Evolutionary conservation across 1,284 basidiomycete genomes (phyloP).

Genomic region (Tylopilus sp.): DNA sequence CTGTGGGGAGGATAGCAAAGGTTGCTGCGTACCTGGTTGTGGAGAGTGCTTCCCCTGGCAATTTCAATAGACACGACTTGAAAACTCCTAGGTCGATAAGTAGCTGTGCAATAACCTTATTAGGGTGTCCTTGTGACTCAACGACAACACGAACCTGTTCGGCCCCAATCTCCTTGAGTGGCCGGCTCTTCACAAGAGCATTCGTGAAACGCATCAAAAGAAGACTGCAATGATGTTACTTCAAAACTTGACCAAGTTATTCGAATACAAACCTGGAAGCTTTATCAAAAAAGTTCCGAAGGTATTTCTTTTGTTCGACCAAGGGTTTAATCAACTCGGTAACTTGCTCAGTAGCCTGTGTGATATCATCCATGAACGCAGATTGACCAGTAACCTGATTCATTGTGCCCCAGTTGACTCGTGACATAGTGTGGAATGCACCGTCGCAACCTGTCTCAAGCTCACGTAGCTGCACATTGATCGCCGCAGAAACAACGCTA

Average conservation of each 20-base stretch:
- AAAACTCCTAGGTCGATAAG: constrained; percentile 92
- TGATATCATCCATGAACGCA: constrained; percentile 81
- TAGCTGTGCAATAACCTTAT: constrained; percentile 62
- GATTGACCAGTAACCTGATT: constrained; percentile 91
- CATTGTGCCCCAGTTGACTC: constrained; percentile 80
- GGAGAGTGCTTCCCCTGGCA: constrained; percentile 77
- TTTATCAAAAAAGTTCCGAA: constrained; percentile 93
- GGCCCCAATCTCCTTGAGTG: constrained; percentile 90
- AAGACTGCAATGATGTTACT: constrained; percentile 59
- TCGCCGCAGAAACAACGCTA: constrained; percentile 86
- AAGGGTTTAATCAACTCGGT: constrained; percentile 75
- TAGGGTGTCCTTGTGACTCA: constrained; percentile 16
- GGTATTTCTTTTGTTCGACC: constrained; percentile 93
- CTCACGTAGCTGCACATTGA: constrained; percentile 83
- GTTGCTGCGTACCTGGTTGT: constrained; percentile 61
- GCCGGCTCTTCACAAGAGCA: constrained; percentile 87
- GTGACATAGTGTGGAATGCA: constrained; percentile 78
- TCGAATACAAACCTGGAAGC: constrained; percentile 74
- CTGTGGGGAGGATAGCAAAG: constrained; percentile 4
- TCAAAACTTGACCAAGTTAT: constrained; percentile 1
- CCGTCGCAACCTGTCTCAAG: constrained; percentile 85
- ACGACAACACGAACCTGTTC: constrained; percentile 76
- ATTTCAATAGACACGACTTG: constrained; percentile 84
- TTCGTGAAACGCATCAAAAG: constrained; percentile 89
- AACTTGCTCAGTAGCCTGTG: constrained; percentile 72